phyloP scores from a whole-genome alignment of 2,329 filamentous ascomycete genomes.

The Penicillium vulpinum region DNA sequence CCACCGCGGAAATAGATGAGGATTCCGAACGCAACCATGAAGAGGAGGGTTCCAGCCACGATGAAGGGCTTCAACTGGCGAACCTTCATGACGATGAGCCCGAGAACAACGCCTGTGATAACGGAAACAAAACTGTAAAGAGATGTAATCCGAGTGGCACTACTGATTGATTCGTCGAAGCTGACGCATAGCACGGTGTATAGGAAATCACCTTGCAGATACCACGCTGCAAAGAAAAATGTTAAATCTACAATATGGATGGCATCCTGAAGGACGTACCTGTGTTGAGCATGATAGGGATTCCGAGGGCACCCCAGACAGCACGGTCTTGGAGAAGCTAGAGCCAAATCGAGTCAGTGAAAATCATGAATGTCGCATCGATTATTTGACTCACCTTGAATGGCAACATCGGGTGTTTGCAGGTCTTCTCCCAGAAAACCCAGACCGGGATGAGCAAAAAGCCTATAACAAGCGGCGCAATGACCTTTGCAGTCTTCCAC shows the following conservation, averaged over 20 bases:
- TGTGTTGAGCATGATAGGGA: conserved; percentile 43
- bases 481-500: conserved; percentile 55
- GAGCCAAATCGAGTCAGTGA: background rate
- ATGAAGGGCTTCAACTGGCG: conserved; percentile 66
- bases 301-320: conserved; percentile 64
- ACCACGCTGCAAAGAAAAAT: conserved; percentile 52
- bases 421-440: conserved; percentile 56
- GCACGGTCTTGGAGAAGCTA: conserved; percentile 61
- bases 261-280: conserved; percentile 13
- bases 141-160: conserved; percentile 60
- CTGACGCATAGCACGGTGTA: conserved; percentile 63
- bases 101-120: conserved; percentile 58
- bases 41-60: conserved; percentile 59
- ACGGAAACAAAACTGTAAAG: conserved; percentile 62
- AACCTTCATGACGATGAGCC: conserved; percentile 58
- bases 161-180: conserved; percentile 59
- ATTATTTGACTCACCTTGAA: conserved; percentile 45
- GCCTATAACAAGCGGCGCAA: conserved; percentile 55
- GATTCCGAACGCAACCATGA: conserved; percentile 65
- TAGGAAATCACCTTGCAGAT: conserved; percentile 64
- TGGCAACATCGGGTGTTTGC: conserved; percentile 57
- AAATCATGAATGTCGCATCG: background rate
- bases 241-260: background rate
- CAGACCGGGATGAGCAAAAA: conserved; percentile 52
- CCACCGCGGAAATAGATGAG: conserved; percentile 64